Conservation (phyloP, 345 rosid species). For the Boechera stricta region DNA sequence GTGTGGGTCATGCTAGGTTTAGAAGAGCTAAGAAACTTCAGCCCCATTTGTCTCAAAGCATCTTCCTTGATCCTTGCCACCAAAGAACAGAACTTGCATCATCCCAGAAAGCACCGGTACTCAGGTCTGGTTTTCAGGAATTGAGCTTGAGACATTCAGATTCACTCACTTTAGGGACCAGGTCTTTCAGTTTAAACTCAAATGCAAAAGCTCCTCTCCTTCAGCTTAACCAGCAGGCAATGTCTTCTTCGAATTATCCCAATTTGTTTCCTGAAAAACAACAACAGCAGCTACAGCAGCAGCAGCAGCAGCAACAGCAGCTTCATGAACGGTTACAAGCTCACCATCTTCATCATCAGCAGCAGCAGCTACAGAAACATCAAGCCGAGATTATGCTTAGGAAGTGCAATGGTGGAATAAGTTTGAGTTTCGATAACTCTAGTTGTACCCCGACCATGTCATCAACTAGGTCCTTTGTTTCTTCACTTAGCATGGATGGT, state of each 20-base stretch:
- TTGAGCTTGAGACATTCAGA: conserved; percentile 58
- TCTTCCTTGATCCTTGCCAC: conserved; percentile 55
- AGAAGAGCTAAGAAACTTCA: conserved; percentile 69
- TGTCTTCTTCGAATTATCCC: conserved; percentile 49
- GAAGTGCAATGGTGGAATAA: conserved; percentile 60
- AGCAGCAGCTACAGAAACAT: conserved; percentile 59
- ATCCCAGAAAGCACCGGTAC: conserved; percentile 51
- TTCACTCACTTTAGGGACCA: conserved; percentile 58
- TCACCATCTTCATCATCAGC: conserved; percentile 55
- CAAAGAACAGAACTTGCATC: conserved; percentile 44
- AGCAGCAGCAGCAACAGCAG: conserved; percentile 53
- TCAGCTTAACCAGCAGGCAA: conserved; percentile 56
- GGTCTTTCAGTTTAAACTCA: conserved; percentile 60
- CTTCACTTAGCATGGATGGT: conserved; percentile 73
- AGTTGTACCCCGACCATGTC: conserved; percentile 64
- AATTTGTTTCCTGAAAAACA: conserved; percentile 56
- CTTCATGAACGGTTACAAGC: conserved; percentile 59
- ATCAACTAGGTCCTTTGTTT: conserved; percentile 66
- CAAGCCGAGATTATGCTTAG: conserved; percentile 81
- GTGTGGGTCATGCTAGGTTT: conserved; percentile 95
- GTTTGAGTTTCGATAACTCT: conserved; percentile 61
- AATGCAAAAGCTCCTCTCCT: conserved; percentile 57
- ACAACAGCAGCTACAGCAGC: conserved; percentile 51
- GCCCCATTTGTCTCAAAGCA: conserved; percentile 56
- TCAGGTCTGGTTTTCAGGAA: conserved; percentile 56